Conservation (phyloP, 306 rosid genomes). For the Cyamopsis tetragonoloba region DNA sequence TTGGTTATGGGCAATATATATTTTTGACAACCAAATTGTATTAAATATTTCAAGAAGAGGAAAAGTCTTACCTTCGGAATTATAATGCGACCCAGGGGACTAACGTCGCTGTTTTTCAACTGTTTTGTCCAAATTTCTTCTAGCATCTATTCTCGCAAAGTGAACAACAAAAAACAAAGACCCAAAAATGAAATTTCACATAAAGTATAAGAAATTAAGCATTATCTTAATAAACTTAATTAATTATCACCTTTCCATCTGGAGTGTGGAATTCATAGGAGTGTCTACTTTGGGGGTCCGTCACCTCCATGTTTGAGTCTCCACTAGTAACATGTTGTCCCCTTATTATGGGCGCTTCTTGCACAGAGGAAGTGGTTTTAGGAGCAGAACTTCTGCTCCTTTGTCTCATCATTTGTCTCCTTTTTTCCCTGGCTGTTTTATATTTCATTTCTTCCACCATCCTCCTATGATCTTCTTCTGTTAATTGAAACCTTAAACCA, state of each 20-base stretch:
- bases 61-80: slow-evolving; percentile 64
- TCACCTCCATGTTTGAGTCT: neutral
- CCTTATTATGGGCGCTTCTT: neutral
- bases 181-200: neutral
- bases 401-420: slow-evolving; percentile 49
- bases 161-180: neutral
- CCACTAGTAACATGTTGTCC: neutral
- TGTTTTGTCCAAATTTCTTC: slow-evolving; percentile 41
- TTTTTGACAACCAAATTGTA: neutral
- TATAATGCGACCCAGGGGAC: slow-evolving; percentile 50
- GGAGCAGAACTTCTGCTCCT: slow-evolving; percentile 14
- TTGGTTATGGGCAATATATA: neutral
- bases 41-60: neutral
- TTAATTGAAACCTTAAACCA: neutral
- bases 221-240: too few species aligned
- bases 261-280: slow-evolving; percentile 26
- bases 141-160: slow-evolving; percentile 22
- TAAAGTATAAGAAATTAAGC: neutral
- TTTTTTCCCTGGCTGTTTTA: slow-evolving; percentile 35
- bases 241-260: slow-evolving; percentile 50
- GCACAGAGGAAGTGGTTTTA: neutral
- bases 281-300: neutral
- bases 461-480: slow-evolving; percentile 14
- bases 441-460: slow-evolving; percentile 18
- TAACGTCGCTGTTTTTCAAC: slow-evolving; percentile 55